phyloP scores from a whole-genome alignment of 345 rosid species.

The Psidium guajava region DNA sequence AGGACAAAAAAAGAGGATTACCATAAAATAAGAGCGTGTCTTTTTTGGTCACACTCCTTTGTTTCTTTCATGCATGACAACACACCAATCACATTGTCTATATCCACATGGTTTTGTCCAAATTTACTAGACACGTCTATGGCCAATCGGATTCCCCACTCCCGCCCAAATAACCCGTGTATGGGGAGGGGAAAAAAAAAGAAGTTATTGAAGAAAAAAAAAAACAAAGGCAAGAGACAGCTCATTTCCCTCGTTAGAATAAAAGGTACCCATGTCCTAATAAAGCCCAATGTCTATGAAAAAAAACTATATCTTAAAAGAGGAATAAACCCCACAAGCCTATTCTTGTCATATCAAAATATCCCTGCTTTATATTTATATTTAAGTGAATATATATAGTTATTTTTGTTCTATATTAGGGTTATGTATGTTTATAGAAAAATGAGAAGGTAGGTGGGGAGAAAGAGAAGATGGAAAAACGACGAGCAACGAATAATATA shows the following conservation, averaged over 20 bases:
- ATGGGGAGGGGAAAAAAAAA: background rate
- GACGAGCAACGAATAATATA: background rate
- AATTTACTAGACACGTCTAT: constrained; percentile 8
- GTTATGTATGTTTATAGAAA: background rate
- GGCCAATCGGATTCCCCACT: background rate
- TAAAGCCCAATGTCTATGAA: background rate
- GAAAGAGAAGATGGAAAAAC: constrained; percentile 28
- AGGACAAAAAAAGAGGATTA: constrained; percentile 23
- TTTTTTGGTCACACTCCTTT: constrained; percentile 21
- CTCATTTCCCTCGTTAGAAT: constrained; percentile 24
- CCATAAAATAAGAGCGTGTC: constrained; percentile 7
- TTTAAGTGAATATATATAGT: background rate
- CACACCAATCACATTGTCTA: constrained; percentile 29
- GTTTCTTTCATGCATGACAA: constrained; percentile 31
- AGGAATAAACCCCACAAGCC: constrained; percentile 4
- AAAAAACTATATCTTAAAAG: background rate
- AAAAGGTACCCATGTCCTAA: constrained; percentile 12
- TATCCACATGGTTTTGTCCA: constrained; percentile 10
- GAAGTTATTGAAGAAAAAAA: too few relatives aligned
- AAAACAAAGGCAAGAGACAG: constrained; percentile 12
- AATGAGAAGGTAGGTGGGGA: constrained; percentile 19
- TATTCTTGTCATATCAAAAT: constrained; percentile 1
- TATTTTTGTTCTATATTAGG: background rate
- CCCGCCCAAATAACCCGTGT: background rate
- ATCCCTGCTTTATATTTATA: background rate